These are phyloP conservation scores for Lodderomyces margitis DNA, from an alignment of 1,139 yeast species.

Conservation along the genomic window DNA sequence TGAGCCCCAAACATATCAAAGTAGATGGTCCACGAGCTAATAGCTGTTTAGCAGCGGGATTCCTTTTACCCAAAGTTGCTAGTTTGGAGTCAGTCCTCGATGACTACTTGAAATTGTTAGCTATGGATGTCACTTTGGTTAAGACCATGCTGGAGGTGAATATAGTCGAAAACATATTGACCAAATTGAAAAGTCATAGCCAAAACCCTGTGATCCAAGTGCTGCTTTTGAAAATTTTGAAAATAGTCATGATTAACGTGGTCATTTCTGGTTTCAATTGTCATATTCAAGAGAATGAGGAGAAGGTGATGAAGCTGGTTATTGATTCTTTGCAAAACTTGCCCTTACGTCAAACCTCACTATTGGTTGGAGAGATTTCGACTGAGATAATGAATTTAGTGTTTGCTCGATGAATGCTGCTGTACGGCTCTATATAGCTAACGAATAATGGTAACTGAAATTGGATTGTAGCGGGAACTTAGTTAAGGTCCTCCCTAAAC, in stretches of 20 bases:
- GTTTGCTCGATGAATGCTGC: not conserved
- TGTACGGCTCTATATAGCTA: too few species aligned
- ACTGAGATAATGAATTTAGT: constrained; percentile 23
- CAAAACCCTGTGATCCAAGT: constrained; percentile 41
- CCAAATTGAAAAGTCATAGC: constrained; percentile 25
- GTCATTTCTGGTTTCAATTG: constrained; percentile 5
- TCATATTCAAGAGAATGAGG: not conserved
- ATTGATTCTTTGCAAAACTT: constrained; percentile 18
- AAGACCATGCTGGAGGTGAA: constrained; percentile 25
- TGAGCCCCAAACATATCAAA: constrained; percentile 24
- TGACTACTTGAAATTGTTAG: constrained; percentile 35
- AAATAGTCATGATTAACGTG: constrained; percentile 19
- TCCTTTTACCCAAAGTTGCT: constrained; percentile 38
- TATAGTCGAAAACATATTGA: constrained; percentile 28
- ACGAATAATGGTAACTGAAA: too few species aligned
- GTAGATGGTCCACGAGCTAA: constrained; percentile 29
- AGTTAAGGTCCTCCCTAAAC: too few species aligned
- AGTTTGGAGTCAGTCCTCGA: constrained; percentile 43
- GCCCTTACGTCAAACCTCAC: constrained; percentile 21
- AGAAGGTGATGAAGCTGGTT: constrained; percentile 8
- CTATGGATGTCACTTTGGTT: constrained; percentile 20
- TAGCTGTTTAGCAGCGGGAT: constrained; percentile 38
- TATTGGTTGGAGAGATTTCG: constrained; percentile 38
- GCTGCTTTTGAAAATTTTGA: constrained; percentile 33
- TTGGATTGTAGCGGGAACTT: too few species aligned